Percentiles rank a stretch among this genome's conserved stretches.
Evolutionary conservation across 192 early-diverging fungal species (phyloP).

Genomic region (Backusella westeae): DNA sequence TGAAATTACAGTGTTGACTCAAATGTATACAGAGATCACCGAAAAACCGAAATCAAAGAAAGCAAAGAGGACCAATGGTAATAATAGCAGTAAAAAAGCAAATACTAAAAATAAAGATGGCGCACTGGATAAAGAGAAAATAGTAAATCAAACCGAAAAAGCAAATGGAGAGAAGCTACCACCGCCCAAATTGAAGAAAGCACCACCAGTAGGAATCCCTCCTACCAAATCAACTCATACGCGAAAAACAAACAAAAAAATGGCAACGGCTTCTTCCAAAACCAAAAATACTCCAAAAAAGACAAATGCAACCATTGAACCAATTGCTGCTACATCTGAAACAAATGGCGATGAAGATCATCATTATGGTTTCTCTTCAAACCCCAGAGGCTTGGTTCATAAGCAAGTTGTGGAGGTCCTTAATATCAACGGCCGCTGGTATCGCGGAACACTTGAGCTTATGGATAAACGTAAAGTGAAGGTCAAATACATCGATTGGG

Average conservation of each 20-base stretch:
- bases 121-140: neutral
- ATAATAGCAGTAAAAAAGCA: neutral
- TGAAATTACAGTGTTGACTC: neutral
- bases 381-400: slow-evolving; percentile 38
- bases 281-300: neutral
- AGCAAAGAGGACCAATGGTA: neutral
- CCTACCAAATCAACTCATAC: slow-evolving; percentile 15
- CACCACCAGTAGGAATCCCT: neutral
- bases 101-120: neutral
- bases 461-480: slow-evolving; percentile 43
- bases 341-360: slow-evolving; percentile 19
- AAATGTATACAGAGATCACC: neutral
- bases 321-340: slow-evolving; percentile 38
- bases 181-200: neutral
- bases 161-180: neutral
- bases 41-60: neutral
- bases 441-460: slow-evolving; percentile 40
- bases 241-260: slow-evolving; percentile 22
- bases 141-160: neutral
- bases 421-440: slow-evolving; percentile 49
- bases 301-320: neutral
- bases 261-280: neutral
- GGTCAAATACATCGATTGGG: slow-evolving; percentile 49
- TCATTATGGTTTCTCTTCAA: slow-evolving; percentile 26
- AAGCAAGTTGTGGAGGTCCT: slow-evolving; percentile 43